Evolutionary conservation across 2,329 filamentous ascomycete species (phyloP), one percentile per base, ranked within the genome.

Genomic region (Ophiosphaerella herpotricha): DNA sequence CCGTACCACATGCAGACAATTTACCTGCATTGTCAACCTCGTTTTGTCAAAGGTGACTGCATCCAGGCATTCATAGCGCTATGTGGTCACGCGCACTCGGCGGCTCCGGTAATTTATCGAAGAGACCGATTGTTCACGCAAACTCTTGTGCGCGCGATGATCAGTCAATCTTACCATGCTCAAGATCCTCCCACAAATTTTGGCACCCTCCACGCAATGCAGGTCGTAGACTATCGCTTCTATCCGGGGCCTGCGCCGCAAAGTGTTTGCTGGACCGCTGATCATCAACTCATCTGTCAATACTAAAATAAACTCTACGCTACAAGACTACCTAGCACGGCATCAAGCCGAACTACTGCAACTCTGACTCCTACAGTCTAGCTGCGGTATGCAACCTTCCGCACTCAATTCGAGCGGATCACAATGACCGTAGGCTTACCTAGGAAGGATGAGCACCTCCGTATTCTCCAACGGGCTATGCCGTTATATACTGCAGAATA

Each of bases 321-420:
- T 54, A 54, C 37, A 26, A 31, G 21, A 34, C 37, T 47, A 40
- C 40, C 31, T 47, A 40, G 46, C 31, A 35, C 21, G 32, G 47
- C n/a, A 42, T 52, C 45, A 44, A 46, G 46, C 45, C 51, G 46
- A 49, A 49, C 43, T 41, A 7, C 26, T n/a, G 31, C 43, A 45
- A 46, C 46, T 40, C 16, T 52, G 18, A 39, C 33, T 34, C 40
- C 18, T 38, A 39, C 29, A 21, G 33, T 42, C 26, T 33, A 26
- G 13, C 6, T 14, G 7, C 26, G 14, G 39, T 23, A 50, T 38
- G 39, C 48, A 51, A 34, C 39, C 36, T 46, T 46, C 24, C 12
- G 36, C 18, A 26, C 48, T 29, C 38, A 45, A 21, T 23, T 41
- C 13, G 9, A 42, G 18, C 34, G 26, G 18, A 21, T 4, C 26